Evolutionary conservation across 2,329 filamentous ascomycete genomes (phyloP), one percentile per base, ranked within the genome.

Genomic region (Talaromyces verruculosus): DNA sequence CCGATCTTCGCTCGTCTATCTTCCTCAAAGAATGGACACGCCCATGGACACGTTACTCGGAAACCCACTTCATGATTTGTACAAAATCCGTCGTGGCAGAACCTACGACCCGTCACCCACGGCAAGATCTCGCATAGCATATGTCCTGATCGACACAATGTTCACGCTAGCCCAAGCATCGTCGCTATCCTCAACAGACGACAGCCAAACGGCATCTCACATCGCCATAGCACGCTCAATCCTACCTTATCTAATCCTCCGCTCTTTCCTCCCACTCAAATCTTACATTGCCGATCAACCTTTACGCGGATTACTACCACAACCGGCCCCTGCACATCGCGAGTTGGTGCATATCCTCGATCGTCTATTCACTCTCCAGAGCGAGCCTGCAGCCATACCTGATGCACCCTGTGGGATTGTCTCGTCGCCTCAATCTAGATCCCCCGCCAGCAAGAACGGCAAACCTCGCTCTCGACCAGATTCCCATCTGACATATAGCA

Each of bases 261-360:
- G 95, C 2, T 88, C 91, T 13, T 92, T 91, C 0, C 82, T 97
- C 17, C 89, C 91, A 0, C 80, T 98, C n/a, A 89, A 92, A 65
- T 84, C 89, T 0, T 98, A 96, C 74, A 89, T 96, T 55, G 91
- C 93, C 3, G 95, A 99, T 76, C 94, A 97, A 74, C 93, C 94
- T 0, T 82, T 99, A 22, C 85, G 95, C 15, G 93, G 95, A 0
- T 86, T 89, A 60, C 95, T 96, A 88, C 95, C 95, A 4, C 91
- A 95, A 75, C 94, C 94, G 0, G 82, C 92, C 5, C 89, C 88
- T 8, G 91, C 97, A 73, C 86, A 91, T 51, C 89, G 86, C 68
- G 95, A 97, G 74, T 80, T 99, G 11, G 75, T 91, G 4, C 90
- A 91, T 72, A 84, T 93, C 28, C 81, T 98, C 19, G 79, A 81